Base-by-base conservation (phyloP, 148 eudicot genomes). In the Fagopyrum homotropicum region DNA sequence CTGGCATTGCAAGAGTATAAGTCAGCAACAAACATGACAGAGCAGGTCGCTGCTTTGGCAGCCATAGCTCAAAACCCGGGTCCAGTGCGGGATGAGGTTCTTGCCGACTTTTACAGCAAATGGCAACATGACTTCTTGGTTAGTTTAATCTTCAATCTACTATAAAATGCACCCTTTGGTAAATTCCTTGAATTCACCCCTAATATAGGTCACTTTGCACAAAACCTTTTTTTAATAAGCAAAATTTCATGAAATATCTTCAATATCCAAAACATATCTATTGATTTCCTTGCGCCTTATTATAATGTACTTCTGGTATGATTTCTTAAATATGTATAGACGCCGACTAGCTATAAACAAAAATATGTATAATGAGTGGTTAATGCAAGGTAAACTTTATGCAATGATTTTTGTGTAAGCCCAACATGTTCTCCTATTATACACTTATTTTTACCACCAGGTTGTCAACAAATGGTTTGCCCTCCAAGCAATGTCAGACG, bases 121-220 rank as follows among this genome's bases (percentile, higher is more conserved):
- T 96, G 99, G 99, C 91, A 92, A 81, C 78, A 92, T 75, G 93
- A 92, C 72, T 92, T 64, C 83, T 80, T 90, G 94, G 99, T 96
- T 81, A 74, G 86, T 72, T 19, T 16, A 6, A 47, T 49, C 12
- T 72, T 19, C 19, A 46, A n/a, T 16, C 22, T 30, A 4, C 72
- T 14, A 16, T 12, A n/a, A 16, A 46, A 35, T 4, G 12, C 4
- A 16, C 4, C 9, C 15, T 70, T 45, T n/a, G 51, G n/a, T 40
- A 14, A 12, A 16, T 68, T 16, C 15, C 2, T 11, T 22, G 30
- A 63, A 30, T 30, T 15, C 11, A 12, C 69, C 69, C 45, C 69
- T 61, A 19, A 4, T 29, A 61, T 61, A 11, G 45, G 69, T 49
- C 69, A 29, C 69, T 63, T 29, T 11, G 15, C 16, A 30, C 63